Base-by-base conservation (phyloP, 305 asterid species). In the Solanum hybrid region DNA sequence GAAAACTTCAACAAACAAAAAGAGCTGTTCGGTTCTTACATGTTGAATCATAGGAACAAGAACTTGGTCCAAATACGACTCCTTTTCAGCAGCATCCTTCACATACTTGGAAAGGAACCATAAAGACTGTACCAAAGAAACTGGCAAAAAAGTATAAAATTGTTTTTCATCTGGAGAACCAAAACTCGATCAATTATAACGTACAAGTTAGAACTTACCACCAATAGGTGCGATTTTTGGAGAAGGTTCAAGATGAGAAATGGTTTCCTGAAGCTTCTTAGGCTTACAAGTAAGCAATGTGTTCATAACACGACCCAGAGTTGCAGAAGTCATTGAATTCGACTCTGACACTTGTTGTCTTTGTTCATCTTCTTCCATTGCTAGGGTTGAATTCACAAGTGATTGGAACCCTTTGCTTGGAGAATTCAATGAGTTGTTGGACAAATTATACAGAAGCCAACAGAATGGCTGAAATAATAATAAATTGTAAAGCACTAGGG, bases 41-140 rank as follows among this genome's bases (percentile, higher is more conserved):
- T 96, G 98, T 91, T 97, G 96, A 91, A 95, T 93, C 93, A 97
- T 95, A 90, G 99, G 99, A 94, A 96, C 92, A 27, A 97, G 96
- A 92, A 96, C 94, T 91, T 94, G 94, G 78, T 97, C 98, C 97
- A 96, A 91, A 64, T 91, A 90, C 79, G 92, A 94, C 91, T 91
- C 95, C 82, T 92, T 96, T 42, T 92, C 93, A 42, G 92, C 91
- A 87, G 97, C 93, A 88, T 95, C 98, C 24, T 88, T 90, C 37
- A 96, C 88, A 92, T 96, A 96, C 92, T 95, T 95, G 94, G 93
- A 96, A 91, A 96, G 95, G 95, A 96, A 96, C 98, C 97, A 94
- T 42, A 97, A 92, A 31, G 99, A 96, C 87, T 95, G 97, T 86
- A 95, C 98, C 97, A 95, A 88, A 26, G 98, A 95, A 90, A 91